These are phyloP conservation scores for Hypholoma fasciculare DNA, from an alignment of 768 basidiomycete species.

Conservation along the genomic window DNA sequence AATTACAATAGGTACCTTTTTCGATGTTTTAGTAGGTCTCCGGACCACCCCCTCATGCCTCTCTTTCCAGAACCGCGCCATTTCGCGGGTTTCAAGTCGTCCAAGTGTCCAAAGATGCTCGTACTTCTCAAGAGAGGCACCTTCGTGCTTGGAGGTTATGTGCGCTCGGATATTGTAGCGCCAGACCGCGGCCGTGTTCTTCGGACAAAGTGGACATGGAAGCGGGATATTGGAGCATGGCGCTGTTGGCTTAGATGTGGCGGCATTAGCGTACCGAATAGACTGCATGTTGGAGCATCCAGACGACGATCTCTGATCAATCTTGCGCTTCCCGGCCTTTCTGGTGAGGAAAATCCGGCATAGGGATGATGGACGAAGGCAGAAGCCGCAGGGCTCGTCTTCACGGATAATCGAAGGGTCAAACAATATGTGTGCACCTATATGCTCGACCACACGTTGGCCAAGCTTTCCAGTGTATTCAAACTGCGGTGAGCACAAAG, in stretches of 20 bases:
- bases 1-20: not conserved
- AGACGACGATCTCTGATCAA: not conserved
- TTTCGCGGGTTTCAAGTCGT: conserved; percentile 13
- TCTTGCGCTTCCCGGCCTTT: not conserved
- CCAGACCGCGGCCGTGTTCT: conserved; percentile 16
- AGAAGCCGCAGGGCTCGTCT: conserved; percentile 23
- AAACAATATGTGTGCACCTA: conserved; percentile 26
- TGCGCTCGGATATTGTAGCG: conserved; percentile 19
- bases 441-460: conserved; percentile 24
- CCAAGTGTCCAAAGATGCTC: conserved; percentile 13
- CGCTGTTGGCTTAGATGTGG: not conserved
- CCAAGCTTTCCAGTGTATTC: conserved; percentile 6
- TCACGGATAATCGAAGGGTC: conserved; percentile 15
- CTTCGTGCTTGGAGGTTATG: conserved; percentile 12
- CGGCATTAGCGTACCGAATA: not conserved
- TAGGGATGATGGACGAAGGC: conserved; percentile 15
- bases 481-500: conserved; percentile 8
- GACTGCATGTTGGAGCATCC: not conserved
- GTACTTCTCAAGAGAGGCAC: conserved; percentile 3
- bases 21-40: not conserved
- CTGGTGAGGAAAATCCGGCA: conserved; percentile 11
- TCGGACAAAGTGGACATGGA: conserved; percentile 17
- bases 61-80: conserved; percentile 22
- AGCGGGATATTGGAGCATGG: conserved; percentile 27
- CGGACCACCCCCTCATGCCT: not conserved